Evolutionary conservation across 345 rosid genomes (phyloP).

Genomic region (Linum usitatissimum): DNA sequence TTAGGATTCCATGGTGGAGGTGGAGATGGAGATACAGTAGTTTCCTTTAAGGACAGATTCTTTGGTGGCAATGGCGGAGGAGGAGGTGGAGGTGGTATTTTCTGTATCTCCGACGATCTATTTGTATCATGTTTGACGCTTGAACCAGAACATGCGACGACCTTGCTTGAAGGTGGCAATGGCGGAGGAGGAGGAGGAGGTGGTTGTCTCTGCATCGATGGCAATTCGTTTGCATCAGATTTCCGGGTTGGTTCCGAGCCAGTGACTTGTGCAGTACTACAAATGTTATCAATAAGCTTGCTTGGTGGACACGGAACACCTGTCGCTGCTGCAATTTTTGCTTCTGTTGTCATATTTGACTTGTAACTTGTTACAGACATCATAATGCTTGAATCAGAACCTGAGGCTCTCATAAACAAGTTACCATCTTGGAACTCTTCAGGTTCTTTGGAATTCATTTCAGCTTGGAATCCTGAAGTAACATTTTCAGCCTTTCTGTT

Average conservation of each 20-base stretch:
- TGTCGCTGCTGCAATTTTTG: neutral
- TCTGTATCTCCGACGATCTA: neutral
- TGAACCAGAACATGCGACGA: neutral
- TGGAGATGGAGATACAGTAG: neutral
- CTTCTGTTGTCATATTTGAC: neutral
- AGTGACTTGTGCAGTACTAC: no score
- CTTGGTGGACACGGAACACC: neutral
- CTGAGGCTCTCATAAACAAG: neutral
- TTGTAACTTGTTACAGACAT: no score
- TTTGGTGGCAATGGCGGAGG: conserved; percentile 3
- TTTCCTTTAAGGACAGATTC: neutral
- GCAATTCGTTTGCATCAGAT: no score
- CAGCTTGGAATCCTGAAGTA: neutral
- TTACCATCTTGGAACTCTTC: neutral
- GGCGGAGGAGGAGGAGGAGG: no score
- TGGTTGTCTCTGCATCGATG: no score
- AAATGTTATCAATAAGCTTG: neutral
- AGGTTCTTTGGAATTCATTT: neutral
- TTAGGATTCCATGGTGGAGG: neutral
- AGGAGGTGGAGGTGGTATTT: neutral
- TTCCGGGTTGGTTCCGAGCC: no score
- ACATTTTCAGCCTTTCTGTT: neutral
- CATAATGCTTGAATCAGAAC: neutral
- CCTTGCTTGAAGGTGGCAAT: neutral
- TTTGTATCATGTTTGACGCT: neutral